A percentile compares a stretch with the other conserved stretches of the same genome.
Conservation (phyloP, 352 stramenopile species). For the Phytophthora brassicae region DNA sequence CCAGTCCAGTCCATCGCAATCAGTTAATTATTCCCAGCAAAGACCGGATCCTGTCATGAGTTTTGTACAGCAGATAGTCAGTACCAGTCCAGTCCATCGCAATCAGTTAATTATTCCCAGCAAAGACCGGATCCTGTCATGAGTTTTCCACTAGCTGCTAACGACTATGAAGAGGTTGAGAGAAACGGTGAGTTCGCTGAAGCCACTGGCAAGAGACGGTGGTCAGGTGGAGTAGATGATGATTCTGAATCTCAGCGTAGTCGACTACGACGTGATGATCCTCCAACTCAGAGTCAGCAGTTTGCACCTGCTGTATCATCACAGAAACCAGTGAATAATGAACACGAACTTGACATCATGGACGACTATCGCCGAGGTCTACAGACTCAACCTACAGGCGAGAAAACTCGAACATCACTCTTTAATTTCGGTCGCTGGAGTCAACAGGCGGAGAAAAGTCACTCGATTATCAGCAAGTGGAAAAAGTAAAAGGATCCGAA, state of each 20-base stretch:
- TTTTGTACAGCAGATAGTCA: constrained; percentile 37
- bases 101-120: background rate
- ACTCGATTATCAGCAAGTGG: constrained; percentile 43
- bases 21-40: background rate
- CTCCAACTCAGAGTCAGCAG: constrained; percentile 5
- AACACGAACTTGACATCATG: constrained; percentile 26
- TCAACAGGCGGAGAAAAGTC: constrained; percentile 30
- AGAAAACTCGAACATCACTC: constrained; percentile 26
- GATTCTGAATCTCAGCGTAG: constrained; percentile 10
- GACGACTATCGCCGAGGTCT: constrained; percentile 26
- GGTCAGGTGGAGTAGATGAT: background rate
- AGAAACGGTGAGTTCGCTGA: constrained; percentile 20
- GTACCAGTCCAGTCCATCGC: constrained; percentile 12
- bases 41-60: constrained; percentile 26
- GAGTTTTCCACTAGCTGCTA: constrained; percentile 8
- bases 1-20: constrained; percentile 11
- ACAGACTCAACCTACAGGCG: constrained; percentile 7
- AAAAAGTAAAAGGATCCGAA: constrained; percentile 28
- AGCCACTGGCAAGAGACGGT: constrained; percentile 9
- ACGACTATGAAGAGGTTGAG: constrained; percentile 22
- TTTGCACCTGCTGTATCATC: constrained; percentile 3
- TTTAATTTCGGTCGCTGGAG: constrained; percentile 45
- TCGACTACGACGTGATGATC: constrained; percentile 12
- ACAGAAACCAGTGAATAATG: constrained; percentile 15
- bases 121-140: constrained; percentile 9